Base-by-base conservation (phyloP, 192 early-diverging fungal genomes). In the Coemansia sp. region DNA sequence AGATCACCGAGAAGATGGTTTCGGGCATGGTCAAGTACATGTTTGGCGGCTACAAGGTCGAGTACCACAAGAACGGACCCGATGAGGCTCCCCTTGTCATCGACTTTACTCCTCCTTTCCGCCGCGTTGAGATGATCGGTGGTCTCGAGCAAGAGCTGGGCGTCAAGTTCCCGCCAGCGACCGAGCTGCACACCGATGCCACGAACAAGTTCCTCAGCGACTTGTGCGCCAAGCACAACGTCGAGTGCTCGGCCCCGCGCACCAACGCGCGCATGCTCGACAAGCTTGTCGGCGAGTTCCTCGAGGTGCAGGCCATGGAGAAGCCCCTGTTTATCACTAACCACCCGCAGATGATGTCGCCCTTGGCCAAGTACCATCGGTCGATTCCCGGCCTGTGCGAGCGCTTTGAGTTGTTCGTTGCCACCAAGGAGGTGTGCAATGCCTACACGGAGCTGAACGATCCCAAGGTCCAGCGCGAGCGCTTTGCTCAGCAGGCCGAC, bases 391-490 rank as follows among this genome's bases (percentile, higher is more conserved):
- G 97, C 38, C 84, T 99, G 36, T 96, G 94, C 86, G 96, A 99
- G 81, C 94, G 96, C 45, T 99, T 99, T 71, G 96, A 99, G 85
- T 89, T 93, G 71, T 99, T 99, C 75, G 95, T 99, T 6, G 95
- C 94, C 61, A 96, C 94, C 81, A 99, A 98, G 90, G 97, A 99
- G 76, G 87, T 99, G 56, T 94, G 93, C 86, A 99, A 99, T 68
- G 93, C 95, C 23, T 99, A 98, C 90, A 99, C 97, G 7, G 97
- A 99, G 88, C 88, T 99, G 80, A 99, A 99, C 87, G 97, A 99
- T 85, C 97, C 97, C 41, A 96, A 95, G 75, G 97, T 96, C 69
- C 97, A 99, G 84, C 91, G 97, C 63, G 94, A 95, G 77, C 86
- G 95, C 72, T 99, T 99, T 80, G 96, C 88, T 39, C 94, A 97